Base-by-base conservation (phyloP, 2,329 filamentous ascomycete species). In the Aspergillus phoenicis region DNA sequence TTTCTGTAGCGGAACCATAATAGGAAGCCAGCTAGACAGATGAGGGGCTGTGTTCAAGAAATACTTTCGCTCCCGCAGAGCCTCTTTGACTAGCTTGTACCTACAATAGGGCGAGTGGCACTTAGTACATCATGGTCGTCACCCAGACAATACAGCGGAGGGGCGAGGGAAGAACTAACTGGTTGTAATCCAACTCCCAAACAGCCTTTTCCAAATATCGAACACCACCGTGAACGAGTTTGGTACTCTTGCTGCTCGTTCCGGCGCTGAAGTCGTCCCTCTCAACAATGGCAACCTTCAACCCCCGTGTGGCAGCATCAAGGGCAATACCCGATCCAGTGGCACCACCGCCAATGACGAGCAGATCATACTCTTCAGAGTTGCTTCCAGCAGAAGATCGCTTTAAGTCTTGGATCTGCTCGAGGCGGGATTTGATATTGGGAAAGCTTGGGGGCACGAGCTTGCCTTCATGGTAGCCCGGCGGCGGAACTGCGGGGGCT, bases 121-220 rank as follows among this genome's bases (percentile, higher is more conserved):
- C 22, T 33, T 20, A 51, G 39, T 43, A 13, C 33, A 13, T 55
- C 26, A 55, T 7, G 10, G 24, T 15, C 11, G 28, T 4, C 33
- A 30, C 28, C 4, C 28, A 30, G 11, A 30, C 28, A 30, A n/a
- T 13, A 26, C 20, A 36, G 11, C 17, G 24, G 24, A 10, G 15
- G 20, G 11, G 6, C 24, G n/a, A 13, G 17, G n/a, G 51, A 33
- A 24, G 58, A 58, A 70, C 77, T 73, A 71, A 90, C 84, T 95
- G 91, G 67, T 88, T 88, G 75, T 93, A 93, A 76, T 95, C 91
- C 70, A 94, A 81, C 74, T 93, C 90, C 88, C 88, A 92, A 53
- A 95, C 87, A 58, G 91, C 91, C 81, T 95, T 95, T 76, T 95
- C 91, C 61, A 95, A 82, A 74, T 94, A 95, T 66, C 91, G 86